Evolutionary conservation across 2,329 filamentous ascomycete genomes (phyloP).

Genomic region (Cladophialophora bantiana): DNA sequence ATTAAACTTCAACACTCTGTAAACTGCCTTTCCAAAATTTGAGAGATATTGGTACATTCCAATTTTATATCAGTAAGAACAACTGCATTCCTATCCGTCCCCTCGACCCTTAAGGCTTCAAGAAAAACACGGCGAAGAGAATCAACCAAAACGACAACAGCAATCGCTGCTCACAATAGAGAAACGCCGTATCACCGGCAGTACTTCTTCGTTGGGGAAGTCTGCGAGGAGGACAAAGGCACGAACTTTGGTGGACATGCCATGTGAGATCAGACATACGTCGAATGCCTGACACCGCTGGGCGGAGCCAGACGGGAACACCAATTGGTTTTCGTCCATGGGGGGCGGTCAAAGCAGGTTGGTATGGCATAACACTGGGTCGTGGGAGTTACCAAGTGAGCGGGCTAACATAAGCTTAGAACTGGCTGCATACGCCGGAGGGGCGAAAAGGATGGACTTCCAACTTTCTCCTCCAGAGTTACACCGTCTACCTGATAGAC

Average conservation of each 20-base stretch:
- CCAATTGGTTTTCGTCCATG: constrained; percentile 11
- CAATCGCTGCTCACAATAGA: background rate
- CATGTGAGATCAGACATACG: constrained; percentile 13
- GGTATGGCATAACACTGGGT: constrained; percentile 1
- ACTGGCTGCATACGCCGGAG: constrained; percentile 50
- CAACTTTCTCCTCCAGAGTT: constrained; percentile 55
- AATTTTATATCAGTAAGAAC: background rate
- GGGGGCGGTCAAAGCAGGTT: constrained; percentile 10
- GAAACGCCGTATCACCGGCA: background rate
- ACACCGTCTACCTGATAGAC: constrained; percentile 56
- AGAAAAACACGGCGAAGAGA: background rate
- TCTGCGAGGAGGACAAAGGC: constrained; percentile 6
- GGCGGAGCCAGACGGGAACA: constrained; percentile 1
- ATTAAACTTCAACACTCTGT: background rate
- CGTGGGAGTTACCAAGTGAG: too few species aligned
- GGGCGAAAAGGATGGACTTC: constrained; percentile 57
- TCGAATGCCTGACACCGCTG: constrained; percentile 4
- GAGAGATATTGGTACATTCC: background rate
- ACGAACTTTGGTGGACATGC: background rate
- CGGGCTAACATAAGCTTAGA: background rate
- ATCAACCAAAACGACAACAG: background rate
- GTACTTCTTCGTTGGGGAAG: constrained; percentile 10
- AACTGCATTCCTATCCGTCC: background rate
- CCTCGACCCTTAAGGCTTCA: background rate
- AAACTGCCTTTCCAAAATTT: background rate